These are phyloP conservation scores for Annulohypoxylon maeteangense DNA, from an alignment of 495 filamentous ascomycete genomes.

Conservation along the genomic window DNA sequence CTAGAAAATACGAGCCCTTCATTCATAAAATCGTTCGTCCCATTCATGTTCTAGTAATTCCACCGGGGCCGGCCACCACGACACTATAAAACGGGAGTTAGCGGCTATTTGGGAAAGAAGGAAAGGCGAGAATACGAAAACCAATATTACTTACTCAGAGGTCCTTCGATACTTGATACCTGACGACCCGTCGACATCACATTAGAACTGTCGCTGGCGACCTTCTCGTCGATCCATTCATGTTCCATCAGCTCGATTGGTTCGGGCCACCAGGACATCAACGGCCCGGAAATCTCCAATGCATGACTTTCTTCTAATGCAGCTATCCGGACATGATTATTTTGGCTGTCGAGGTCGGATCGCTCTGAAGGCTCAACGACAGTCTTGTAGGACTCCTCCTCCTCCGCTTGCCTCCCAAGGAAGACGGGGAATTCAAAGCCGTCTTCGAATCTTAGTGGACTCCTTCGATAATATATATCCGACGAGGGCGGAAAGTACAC, in stretches of 20 bases:
- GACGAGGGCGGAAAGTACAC: constrained; percentile 23
- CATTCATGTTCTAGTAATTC: constrained; percentile 41
- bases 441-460: constrained; percentile 39
- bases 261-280: constrained; percentile 46
- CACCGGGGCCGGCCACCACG: constrained; percentile 45
- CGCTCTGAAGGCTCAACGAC: background rate
- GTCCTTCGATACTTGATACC: constrained; percentile 36
- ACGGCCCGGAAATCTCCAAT: constrained; percentile 35
- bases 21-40: constrained; percentile 48
- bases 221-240: constrained; percentile 33
- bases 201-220: constrained; percentile 1
- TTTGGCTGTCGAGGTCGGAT: constrained; percentile 5
- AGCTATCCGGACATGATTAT: constrained; percentile 23
- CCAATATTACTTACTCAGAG: constrained; percentile 15
- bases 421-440: constrained; percentile 46
- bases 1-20: background rate
- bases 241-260: constrained; percentile 43
- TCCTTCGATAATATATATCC: constrained; percentile 17
- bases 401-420: constrained; percentile 45
- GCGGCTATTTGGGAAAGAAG: background rate
- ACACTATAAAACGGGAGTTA: constrained; percentile 30
- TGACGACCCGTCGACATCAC: constrained; percentile 18
- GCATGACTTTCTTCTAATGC: constrained; percentile 24
- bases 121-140: background rate
- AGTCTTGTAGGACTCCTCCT: constrained; percentile 1